phyloP scores from a whole-genome alignment of 192 early-diverging fungal species.

The Diversispora epigaea region DNA sequence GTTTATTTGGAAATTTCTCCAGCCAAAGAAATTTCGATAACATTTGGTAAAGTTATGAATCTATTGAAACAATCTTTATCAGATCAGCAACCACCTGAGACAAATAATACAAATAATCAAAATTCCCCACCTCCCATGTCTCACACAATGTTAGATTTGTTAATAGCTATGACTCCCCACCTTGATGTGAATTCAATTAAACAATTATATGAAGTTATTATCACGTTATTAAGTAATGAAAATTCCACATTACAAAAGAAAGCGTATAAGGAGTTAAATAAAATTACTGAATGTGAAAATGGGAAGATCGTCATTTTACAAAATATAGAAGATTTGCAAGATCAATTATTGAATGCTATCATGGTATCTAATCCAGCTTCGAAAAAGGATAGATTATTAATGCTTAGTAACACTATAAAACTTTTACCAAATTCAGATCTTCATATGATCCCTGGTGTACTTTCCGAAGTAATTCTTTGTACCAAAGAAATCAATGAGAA shows the following conservation, averaged over 20 bases:
- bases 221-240: constrained; percentile 55
- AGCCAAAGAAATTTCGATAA: constrained; percentile 58
- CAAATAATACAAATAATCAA: constrained; percentile 50
- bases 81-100: constrained; percentile 47
- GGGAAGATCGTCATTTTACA: constrained; percentile 46
- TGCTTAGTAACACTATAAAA: constrained; percentile 65
- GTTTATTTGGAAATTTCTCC: constrained; percentile 65
- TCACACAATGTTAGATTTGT: constrained; percentile 88
- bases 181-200: constrained; percentile 67
- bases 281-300: constrained; percentile 49
- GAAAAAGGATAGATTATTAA: constrained; percentile 77
- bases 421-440: constrained; percentile 65
- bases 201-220: constrained; percentile 57
- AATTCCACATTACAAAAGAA: constrained; percentile 90
- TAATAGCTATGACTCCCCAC: constrained; percentile 68
- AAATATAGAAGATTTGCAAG: constrained; percentile 61
- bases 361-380: constrained; percentile 65
- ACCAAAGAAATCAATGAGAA: constrained; percentile 95
- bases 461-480: constrained; percentile 89
- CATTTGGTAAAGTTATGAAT: constrained; percentile 62
- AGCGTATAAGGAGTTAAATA: constrained; percentile 85
- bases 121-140: constrained; percentile 66
- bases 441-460: constrained; percentile 80
- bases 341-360: constrained; percentile 70
- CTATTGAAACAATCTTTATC: constrained; percentile 60